Percentiles rank a stretch among this genome's conserved stretches.
phyloP scores from a whole-genome alignment of 306 rosid species.

The Trichosanthes truncata region DNA sequence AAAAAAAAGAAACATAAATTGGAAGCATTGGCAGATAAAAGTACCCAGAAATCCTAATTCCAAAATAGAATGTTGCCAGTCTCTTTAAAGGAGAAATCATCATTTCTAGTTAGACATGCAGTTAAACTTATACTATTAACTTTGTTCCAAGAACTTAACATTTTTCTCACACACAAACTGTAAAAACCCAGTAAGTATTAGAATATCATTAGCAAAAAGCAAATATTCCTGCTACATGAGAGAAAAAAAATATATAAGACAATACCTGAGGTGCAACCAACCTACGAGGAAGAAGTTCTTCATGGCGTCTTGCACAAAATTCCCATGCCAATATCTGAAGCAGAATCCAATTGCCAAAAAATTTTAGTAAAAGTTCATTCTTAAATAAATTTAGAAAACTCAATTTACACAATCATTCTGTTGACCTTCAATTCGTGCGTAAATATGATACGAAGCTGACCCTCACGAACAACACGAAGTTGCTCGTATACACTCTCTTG shows the following conservation, averaged over 20 bases:
- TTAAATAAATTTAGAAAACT: not conserved
- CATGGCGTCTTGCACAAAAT: constrained; percentile 31
- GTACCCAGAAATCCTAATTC: not conserved
- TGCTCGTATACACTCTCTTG: constrained; percentile 37
- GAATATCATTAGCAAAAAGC: not conserved
- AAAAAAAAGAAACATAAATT: not conserved
- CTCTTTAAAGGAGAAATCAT: not conserved
- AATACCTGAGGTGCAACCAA: constrained; percentile 27
- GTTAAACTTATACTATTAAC: not conserved
- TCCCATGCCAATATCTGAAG: constrained; percentile 37
- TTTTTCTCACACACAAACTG: not conserved
- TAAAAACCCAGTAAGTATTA: not conserved
- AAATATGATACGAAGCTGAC: constrained; percentile 28
- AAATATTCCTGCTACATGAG: not conserved
- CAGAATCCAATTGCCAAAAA: not conserved
- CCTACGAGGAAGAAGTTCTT: constrained; percentile 26
- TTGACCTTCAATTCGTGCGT: constrained; percentile 28
- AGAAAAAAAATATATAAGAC: not conserved
- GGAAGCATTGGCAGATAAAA: not conserved
- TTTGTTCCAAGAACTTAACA: not conserved
- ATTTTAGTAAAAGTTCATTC: not conserved
- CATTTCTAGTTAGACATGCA: not conserved
- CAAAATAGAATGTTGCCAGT: not conserved
- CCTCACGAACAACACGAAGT: constrained; percentile 27
- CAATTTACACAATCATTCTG: constrained; percentile 1